phyloP scores from a whole-genome alignment of 371 early-diverging fungal genomes.

The Mortierella sp. region DNA sequence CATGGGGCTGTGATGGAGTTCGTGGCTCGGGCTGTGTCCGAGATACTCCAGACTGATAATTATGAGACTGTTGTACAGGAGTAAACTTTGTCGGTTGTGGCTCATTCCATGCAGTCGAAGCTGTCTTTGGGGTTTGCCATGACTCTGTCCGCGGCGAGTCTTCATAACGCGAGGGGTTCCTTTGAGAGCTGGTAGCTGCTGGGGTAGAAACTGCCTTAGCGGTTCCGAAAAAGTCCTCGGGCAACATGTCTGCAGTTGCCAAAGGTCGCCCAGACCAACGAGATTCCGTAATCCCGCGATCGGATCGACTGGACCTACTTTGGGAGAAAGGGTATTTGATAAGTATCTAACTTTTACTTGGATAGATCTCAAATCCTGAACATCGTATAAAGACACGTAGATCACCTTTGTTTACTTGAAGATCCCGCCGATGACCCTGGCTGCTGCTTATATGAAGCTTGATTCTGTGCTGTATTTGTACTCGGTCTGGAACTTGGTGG shows the following conservation, averaged over 20 bases:
- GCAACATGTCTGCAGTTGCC: slow-evolving; percentile 18
- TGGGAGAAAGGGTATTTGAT: not conserved
- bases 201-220: slow-evolving; percentile 16
- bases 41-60: too few relatives aligned
- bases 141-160: not conserved
- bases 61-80: too few relatives aligned
- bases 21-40: too few relatives aligned
- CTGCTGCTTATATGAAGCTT: not conserved
- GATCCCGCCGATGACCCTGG: not conserved
- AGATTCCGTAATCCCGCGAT: not conserved
- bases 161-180: not conserved
- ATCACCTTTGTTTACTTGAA: not conserved
- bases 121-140: too few relatives aligned
- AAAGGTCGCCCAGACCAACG: slow-evolving; percentile 38
- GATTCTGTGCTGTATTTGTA: not conserved
- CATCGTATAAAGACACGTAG: not conserved
- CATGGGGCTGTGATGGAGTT: too few relatives aligned
- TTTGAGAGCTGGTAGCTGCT: not conserved
- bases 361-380: not conserved
- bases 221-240: slow-evolving; percentile 33
- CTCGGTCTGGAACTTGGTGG: not conserved
- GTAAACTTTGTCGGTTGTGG: too few relatives aligned
- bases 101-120: too few relatives aligned
- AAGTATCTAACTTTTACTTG: not conserved
- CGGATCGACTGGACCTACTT: not conserved